Percentiles rank a stretch among this genome's conserved stretches.
phyloP scores from a whole-genome alignment of 257 asterid species.

The Ajuga chamaepitys region DNA sequence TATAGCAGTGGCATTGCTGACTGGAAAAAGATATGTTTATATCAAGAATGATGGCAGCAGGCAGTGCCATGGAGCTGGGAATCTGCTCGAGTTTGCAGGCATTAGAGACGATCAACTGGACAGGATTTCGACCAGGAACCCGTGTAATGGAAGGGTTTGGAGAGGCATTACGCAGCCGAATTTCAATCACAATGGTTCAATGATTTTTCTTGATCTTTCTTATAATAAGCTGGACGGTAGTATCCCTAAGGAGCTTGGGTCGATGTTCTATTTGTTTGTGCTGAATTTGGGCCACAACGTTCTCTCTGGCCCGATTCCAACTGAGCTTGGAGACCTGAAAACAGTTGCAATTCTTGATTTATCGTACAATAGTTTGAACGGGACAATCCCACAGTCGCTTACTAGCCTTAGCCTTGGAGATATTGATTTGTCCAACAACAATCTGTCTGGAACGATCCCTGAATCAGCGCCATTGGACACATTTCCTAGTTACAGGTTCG shows the following conservation, averaged over 20 bases:
- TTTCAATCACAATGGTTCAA: constrained; percentile 82
- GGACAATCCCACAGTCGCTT: constrained; percentile 60
- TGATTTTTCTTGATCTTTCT: constrained; percentile 87
- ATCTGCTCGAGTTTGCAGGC: constrained; percentile 87
- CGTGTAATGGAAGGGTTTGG: constrained; percentile 68
- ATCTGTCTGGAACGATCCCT: constrained; percentile 73
- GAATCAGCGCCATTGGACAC: constrained; percentile 75
- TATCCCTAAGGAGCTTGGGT: constrained; percentile 76
- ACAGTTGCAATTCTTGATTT: constrained; percentile 71
- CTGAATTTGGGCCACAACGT: constrained; percentile 72
- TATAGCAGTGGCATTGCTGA: constrained; percentile 48
- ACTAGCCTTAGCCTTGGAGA: constrained; percentile 63
- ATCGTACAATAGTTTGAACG: constrained; percentile 59
- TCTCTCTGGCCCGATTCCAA: constrained; percentile 75
- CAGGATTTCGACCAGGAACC: constrained; percentile 52
- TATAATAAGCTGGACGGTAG: constrained; percentile 62
- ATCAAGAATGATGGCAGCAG: constrained; percentile 72
- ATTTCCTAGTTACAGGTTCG: constrained; percentile 52
- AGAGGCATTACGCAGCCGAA: constrained; percentile 65
- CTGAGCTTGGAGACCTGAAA: constrained; percentile 58
- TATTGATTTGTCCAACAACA: constrained; percentile 65
- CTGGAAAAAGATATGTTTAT: constrained; percentile 55
- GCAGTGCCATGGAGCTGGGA: constrained; percentile 85
- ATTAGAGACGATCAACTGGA: constrained; percentile 53
- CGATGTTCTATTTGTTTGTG: constrained; percentile 56